Conservation (phyloP, 2,329 filamentous ascomycete species). For the Aspergillus eucalypticola region DNA sequence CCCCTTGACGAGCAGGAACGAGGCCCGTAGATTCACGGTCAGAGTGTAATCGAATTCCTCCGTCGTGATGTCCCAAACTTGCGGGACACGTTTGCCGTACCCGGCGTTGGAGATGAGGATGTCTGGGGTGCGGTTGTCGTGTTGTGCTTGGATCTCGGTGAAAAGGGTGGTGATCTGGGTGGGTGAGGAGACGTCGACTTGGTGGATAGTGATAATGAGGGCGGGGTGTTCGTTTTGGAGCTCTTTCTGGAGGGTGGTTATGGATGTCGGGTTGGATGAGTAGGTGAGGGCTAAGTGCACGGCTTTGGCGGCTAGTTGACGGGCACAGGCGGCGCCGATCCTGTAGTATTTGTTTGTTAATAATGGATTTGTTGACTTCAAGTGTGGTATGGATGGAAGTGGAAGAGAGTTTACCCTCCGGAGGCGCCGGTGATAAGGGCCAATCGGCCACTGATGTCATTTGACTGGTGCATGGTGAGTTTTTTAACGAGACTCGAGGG, state of each 20-base stretch:
- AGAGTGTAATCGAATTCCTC: conserved; percentile 67
- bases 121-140: conserved; percentile 59
- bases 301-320: conserved; percentile 54
- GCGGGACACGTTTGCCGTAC: conserved; percentile 61
- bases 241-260: conserved; percentile 48
- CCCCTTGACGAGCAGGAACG: conserved; percentile 63
- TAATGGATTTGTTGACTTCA: no score
- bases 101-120: conserved; percentile 69
- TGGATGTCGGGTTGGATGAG: conserved; percentile 51
- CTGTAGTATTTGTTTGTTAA: conserved; percentile 34
- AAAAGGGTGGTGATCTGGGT: conserved; percentile 58
- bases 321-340: conserved; percentile 62
- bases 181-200: conserved; percentile 59
- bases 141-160: conserved; percentile 49
- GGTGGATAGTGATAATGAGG: conserved; percentile 55
- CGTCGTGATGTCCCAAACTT: conserved; percentile 60
- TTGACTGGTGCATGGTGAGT: conserved; percentile 28
- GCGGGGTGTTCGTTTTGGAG: conserved; percentile 38
- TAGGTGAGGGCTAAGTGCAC: conserved; percentile 62
- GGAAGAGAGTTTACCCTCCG: conserved; percentile 51
- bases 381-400: no score
- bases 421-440: conserved; percentile 64
- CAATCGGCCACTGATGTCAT: conserved; percentile 55
- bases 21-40: conserved; percentile 62
- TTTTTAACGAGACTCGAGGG: no score